Base-by-base conservation (phyloP, 2,329 filamentous ascomycete species). In the Trichoderma sp. region DNA sequence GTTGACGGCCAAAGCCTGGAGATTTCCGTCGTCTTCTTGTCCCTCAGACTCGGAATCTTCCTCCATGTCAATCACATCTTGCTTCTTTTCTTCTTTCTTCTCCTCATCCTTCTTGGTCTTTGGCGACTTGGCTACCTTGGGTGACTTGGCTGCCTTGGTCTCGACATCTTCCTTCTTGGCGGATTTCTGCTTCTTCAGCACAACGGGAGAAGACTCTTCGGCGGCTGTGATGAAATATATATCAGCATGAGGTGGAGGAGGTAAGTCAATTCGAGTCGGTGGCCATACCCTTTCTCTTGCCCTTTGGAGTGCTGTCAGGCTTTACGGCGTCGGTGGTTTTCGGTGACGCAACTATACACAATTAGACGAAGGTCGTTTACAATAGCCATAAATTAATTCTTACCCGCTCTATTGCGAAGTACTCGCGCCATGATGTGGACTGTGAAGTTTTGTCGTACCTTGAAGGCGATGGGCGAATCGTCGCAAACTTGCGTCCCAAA, bases 121-220 rank as follows among this genome's bases (percentile, higher is more conserved):
- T 30, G 71, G 78, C 70, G 74, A 77, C 73, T 53, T 53, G n/a
- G 47, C n/a, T 20, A 20, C n/a, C 47, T 53, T 53, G 47, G 47
- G n/a, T 23, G 47, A 23, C 47, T 53, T 53, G 47, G 74, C 73
- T 32, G 82, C 76, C 73, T 88, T 84, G 62, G 73, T 74, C 63
- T 76, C 76, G 13, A 71, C 63, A 15, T 76, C 71, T 36, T 73
- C 76, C 71, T 80, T 79, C 77, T 83, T 83, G 17, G 77, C 79
- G 61, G 84, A 77, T 75, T 85, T 86, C 69, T 84, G 77, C 78
- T 85, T 85, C 79, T 86, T 86, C 66, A 79, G 68, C 20, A 81
- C 80, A 69, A 83, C 79, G 58, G 83, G 83, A 6, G 82, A 84
- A n/a, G 81, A 77, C 76, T 85, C 83, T 36, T 85, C 84, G 73